Percentiles rank a stretch among this genome's conserved stretches.
phyloP scores from a whole-genome alignment of 2,329 filamentous ascomycete species.

The Tolypocladium sp. region DNA sequence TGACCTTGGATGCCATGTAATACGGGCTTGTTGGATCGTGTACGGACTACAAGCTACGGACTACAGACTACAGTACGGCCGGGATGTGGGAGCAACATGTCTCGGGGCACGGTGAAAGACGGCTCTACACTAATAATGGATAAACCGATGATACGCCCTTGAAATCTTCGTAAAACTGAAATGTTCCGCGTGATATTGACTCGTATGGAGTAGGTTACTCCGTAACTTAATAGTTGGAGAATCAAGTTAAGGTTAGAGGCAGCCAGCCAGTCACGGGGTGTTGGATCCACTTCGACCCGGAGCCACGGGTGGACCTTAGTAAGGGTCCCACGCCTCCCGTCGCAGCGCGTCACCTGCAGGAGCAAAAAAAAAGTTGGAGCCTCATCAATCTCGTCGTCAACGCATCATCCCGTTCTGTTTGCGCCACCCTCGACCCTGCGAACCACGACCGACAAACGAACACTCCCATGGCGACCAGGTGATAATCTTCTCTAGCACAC shows the following conservation, averaged over 20 bases:
- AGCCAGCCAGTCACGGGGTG: no score
- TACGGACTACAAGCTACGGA: neutral
- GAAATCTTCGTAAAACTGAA: no score
- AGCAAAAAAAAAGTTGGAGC: slow-evolving; percentile 5
- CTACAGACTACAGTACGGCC: neutral
- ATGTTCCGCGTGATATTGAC: no score
- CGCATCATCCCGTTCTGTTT: neutral
- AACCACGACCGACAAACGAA: neutral
- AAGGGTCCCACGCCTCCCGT: neutral
- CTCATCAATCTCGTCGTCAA: neutral
- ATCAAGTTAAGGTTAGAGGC: no score
- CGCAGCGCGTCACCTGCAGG: neutral
- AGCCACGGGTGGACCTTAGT: neutral
- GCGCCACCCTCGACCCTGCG: neutral
- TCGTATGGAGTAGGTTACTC: no score
- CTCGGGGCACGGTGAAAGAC: neutral
- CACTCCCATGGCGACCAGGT: neutral
- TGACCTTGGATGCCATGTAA: neutral
- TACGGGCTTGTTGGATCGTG: neutral
- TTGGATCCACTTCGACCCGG: neutral
- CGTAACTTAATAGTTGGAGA: no score
- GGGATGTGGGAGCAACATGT: neutral
- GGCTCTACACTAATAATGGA: neutral
- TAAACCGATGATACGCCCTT: no score
- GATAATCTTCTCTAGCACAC: neutral